Evolutionary conservation across 1,284 basidiomycete species (phyloP), one percentile per base, ranked within the genome.

Genomic region (Pseudozyma sp.): DNA sequence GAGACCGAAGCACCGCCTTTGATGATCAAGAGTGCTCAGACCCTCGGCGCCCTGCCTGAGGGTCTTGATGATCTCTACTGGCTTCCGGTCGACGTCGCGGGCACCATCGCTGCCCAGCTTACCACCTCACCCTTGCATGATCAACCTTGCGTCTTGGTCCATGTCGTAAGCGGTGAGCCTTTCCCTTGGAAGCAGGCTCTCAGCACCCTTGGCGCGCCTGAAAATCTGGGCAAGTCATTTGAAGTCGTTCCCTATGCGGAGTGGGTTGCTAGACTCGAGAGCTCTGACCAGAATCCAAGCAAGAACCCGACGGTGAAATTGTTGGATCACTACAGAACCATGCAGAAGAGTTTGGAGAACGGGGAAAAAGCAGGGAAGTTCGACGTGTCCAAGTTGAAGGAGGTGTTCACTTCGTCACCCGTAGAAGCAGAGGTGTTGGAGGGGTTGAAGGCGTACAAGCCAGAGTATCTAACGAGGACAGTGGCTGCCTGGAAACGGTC

Each of bases 211-310:
- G 59, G 61, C 13, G 35, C 40, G 10, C 55, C 64, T 44, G 82
- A 87, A 18, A 85, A 89, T 12, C 87, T 88, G 56, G 92, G 92
- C 13, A 90, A 94, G 81, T 90, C 85, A 21, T 90, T 95, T 74
- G 91, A 94, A 78, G 88, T 91, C 40, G 92, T 93, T 31, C 89
- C 92, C 87, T 64, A 89, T 89, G 58, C 86, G 83, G 63, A 88
- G 87, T 79, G 91, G 89, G 78, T 90, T 13, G 80, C 86, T 42
- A 78, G 82, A 0, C 81, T 90, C 36, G 85, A 84, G 0, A 79
- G 80, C 40, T 87, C 86, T 16, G 86, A 88, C 40, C 76, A 84
- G 0, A 63, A 89, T 39, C 86, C 87, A n/a, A 81, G 58, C 0
- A 81, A 77, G 14, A 89, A 89, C 73, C 89, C 89, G 8, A 87